These are phyloP conservation scores for Ogataea siamensis DNA, from an alignment of 805 yeast genomes.

Conservation along the genomic window DNA sequence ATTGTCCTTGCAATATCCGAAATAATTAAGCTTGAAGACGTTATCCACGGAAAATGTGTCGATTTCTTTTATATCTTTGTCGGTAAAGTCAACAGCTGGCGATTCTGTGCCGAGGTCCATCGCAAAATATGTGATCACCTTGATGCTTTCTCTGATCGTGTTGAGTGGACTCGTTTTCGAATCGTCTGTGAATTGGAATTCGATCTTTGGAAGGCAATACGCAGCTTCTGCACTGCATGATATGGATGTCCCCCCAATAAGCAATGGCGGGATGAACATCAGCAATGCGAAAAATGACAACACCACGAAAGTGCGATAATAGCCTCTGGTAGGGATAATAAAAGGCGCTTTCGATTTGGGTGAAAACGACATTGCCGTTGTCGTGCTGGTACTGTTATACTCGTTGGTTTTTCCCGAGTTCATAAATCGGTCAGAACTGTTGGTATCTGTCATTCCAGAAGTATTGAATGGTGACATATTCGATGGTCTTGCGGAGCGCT, in stretches of 20 bases:
- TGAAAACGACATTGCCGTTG: constrained; percentile 9
- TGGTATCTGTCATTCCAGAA: constrained; percentile 7
- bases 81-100: constrained; percentile 15
- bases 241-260: constrained; percentile 21
- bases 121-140: constrained; percentile 44
- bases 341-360: constrained; percentile 5
- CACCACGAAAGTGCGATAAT: constrained; percentile 24
- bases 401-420: constrained; percentile 8
- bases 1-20: constrained; percentile 48
- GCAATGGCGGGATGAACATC: constrained; percentile 27
- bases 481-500: constrained; percentile 7
- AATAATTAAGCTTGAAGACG: constrained; percentile 41
- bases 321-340: constrained; percentile 16
- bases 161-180: constrained; percentile 36
- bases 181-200: constrained; percentile 39
- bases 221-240: constrained; percentile 35
- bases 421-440: constrained; percentile 12
- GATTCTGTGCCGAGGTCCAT: constrained; percentile 38
- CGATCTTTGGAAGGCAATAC: constrained; percentile 43
- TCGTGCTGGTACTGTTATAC: constrained; percentile 4
- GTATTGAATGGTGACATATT: constrained; percentile 9
- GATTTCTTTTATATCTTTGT: constrained; percentile 30
- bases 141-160: constrained; percentile 42
- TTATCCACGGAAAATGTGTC: constrained; percentile 46
- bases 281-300: constrained; percentile 23